Evolutionary conservation across 352 stramenopile species (phyloP), one percentile per base, ranked within the genome.

Genomic region (Phytopythium cucurbitacearum): DNA sequence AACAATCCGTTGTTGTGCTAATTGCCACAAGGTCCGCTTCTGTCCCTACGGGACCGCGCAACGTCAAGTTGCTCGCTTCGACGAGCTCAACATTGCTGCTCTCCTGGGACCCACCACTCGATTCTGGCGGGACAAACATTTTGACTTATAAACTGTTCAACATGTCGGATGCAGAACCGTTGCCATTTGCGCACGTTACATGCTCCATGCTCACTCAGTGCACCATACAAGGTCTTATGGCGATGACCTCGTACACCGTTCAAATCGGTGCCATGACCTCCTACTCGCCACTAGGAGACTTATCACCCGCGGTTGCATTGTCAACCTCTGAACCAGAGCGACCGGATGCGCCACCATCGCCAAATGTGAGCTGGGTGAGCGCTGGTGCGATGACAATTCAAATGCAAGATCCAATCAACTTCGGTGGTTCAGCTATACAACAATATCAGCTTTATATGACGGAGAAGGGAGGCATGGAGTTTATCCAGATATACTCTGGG

Each of bases 101-200:
- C 8, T 63, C 63, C 0, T 87, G 79, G 79, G 44, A 59, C n/a
- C 15, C 63, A 6, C 76, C 79, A 0, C 48, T 76, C 7, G 79
- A 89, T 44, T 51, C 57, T 15, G 79, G 79, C 5, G 79, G 79
- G 7, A 73, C 73, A 7, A 33, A 21, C 0, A 65, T 89, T 2
- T 46, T 85, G 9, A 59, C 48, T 5, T 87, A 87, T 56, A 77
- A 67, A 4, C 43, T 88, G 5, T 87, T 76, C 51, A 70, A 69
- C 4, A 56, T 76, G 0, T 21, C 36, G 1, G 44, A 15, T 11
- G 52, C 51, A 10, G 69, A 57, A 0, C 39, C 15, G 0, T n/a
- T 60, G 3, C 39, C 37, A 5, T 83, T 83, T 36, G 8, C 61
- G 2, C 56, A 21, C 0, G 57, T 77, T 3, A 54, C 39, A 3